Conservation (phyloP, 352 stramenopile species). For the Peronospora farinosa region DNA sequence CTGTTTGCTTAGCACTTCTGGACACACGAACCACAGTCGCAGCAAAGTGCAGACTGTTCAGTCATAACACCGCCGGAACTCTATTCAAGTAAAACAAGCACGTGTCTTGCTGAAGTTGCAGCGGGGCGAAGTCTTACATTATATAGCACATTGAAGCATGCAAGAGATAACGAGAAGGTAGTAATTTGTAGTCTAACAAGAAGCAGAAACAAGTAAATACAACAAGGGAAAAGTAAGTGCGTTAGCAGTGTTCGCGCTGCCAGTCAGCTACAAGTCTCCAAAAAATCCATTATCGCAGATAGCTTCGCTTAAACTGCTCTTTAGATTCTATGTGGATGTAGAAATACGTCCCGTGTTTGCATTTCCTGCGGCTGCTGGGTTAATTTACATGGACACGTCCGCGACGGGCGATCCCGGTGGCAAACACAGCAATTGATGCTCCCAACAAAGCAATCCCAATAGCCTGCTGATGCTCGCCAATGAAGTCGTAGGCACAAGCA, state of each 20-base stretch:
- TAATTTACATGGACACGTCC: constrained; percentile 26
- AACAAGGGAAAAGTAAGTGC: constrained; percentile 10
- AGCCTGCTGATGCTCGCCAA: constrained; percentile 42
- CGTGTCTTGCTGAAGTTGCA: constrained; percentile 4
- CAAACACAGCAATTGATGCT: constrained; percentile 33
- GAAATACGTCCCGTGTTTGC: neutral
- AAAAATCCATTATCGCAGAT: neutral
- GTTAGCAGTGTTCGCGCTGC: constrained; percentile 1
- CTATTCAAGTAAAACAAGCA: constrained; percentile 6
- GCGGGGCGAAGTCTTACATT: neutral
- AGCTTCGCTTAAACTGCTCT: constrained; percentile 1
- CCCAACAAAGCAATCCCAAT: constrained; percentile 40
- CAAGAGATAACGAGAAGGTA: constrained; percentile 24
- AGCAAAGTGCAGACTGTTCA: constrained; percentile 16
- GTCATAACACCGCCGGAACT: constrained; percentile 20
- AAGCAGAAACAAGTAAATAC: constrained; percentile 22
- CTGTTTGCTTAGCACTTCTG: constrained; percentile 64
- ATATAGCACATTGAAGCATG: constrained; percentile 14
- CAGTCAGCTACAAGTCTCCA: neutral
- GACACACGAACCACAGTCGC: constrained; percentile 39
- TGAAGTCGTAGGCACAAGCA: constrained; percentile 31
- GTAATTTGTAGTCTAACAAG: constrained; percentile 30
- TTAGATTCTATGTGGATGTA: neutral
- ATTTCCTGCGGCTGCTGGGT: constrained; percentile 2
- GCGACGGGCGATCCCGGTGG: constrained; percentile 37